Base-by-base conservation (phyloP, 768 basidiomycete genomes). In the Ramaria rubella region DNA sequence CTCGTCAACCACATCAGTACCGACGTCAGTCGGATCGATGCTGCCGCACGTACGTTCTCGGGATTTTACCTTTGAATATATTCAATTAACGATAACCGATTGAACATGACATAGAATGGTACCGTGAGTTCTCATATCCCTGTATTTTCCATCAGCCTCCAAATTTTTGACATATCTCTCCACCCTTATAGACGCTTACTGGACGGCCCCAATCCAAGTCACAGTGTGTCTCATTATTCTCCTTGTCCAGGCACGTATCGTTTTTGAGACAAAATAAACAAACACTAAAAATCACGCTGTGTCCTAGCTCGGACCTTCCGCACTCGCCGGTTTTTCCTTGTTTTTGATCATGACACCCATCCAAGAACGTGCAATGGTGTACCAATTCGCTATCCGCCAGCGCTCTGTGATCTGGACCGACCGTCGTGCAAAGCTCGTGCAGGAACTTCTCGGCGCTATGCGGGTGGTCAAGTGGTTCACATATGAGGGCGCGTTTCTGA, bases 381-480 rank as follows among this genome's bases (percentile, higher is more conserved):
- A 76, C 52, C 79, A 82, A 60, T 81, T 81, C 64, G 67, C 71
- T 34, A 72, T 81, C 33, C 74, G 85, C 5, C 76, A 78, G 57
- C 67, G 63, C 30, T 78, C 81, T 0, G 81, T 85, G 75, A 76
- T 72, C 57, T 83, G 76, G 72, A 86, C 85, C 0, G 85, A 87
- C 64, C 68, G 72, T 54, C 73, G 86, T 3, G 80, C 84, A 2
- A 81, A 82, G 64, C 74, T 82, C 0, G 69, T 88, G n/a, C 75
- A 82, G 17, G 86, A 87, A 63, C 77, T 85, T 6, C 66, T 88
- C 9, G 77, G 83, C 48, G 78, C 76, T 1, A 86, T 87, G 83
- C 77, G 82, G 4, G 77, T 86, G n/a, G 81, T 89, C 53, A 87
- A 87, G 66, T 86, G 83, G 62, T 89, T 89, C 65, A 83, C 80